These are phyloP conservation scores for Nemania sp. DNA, from an alignment of 2,329 filamentous ascomycete species.

Conservation along the genomic window DNA sequence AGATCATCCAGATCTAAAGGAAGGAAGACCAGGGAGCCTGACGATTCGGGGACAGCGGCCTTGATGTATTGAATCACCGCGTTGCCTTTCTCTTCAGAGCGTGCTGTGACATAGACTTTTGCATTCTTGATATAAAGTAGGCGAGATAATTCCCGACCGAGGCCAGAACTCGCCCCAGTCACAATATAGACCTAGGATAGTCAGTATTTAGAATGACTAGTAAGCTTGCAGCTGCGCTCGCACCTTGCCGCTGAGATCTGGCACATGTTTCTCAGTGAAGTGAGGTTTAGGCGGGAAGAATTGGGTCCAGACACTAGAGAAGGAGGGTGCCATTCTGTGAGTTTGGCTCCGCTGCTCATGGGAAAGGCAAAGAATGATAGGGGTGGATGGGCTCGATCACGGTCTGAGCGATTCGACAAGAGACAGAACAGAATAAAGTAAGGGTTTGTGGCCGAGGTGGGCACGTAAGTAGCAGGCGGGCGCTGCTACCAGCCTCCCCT, in stretches of 20 bases:
- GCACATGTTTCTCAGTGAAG: slow-evolving; percentile 12
- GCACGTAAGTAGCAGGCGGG: too few relatives aligned
- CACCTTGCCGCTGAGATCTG: slow-evolving; percentile 13
- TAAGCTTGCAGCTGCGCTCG: too few relatives aligned
- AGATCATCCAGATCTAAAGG: slow-evolving; percentile 44
- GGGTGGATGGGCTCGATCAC: too few relatives aligned
- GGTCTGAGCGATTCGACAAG: too few relatives aligned
- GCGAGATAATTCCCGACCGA: slow-evolving; percentile 44
- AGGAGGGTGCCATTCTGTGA: too few relatives aligned
- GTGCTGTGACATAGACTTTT: slow-evolving; percentile 48
- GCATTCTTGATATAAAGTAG: slow-evolving; percentile 47
- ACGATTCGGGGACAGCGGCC: slow-evolving; percentile 11
- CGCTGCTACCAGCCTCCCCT: too few relatives aligned
- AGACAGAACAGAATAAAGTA: too few relatives aligned
- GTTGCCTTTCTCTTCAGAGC: slow-evolving; percentile 43
- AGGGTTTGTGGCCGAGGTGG: too few relatives aligned
- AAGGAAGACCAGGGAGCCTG: slow-evolving; percentile 41
- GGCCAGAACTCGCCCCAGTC: slow-evolving; percentile 37
- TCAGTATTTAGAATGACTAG: not conserved
- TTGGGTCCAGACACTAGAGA: too few relatives aligned
- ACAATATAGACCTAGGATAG: slow-evolving; percentile 18
- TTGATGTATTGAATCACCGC: slow-evolving; percentile 46
- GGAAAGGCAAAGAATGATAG: too few relatives aligned
- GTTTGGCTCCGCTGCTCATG: too few relatives aligned
- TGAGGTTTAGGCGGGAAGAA: slow-evolving; percentile 13